Evolutionary conservation across 345 rosid genomes (phyloP), one percentile per base, ranked within the genome.

Genomic region (Conringia planisiliqua): DNA sequence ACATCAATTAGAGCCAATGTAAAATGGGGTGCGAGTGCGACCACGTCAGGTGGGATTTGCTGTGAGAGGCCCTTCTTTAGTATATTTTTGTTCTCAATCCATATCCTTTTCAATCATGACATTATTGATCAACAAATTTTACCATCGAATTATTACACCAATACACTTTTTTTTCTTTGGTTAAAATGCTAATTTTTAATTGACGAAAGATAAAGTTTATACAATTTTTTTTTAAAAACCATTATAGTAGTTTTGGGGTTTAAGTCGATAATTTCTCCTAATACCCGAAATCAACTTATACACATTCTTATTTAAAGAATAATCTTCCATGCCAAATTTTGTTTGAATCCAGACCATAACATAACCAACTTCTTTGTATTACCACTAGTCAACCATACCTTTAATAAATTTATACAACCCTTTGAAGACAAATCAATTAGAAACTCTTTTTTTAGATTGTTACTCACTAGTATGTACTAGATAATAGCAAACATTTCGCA

Each of bases 21-120:
- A 33, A 22, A 54, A 38, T 74, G 63, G 58, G 79, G 70, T 62
- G 70, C 39, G 65, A 69, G 60, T 69, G 70, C 35, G 75, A 70
- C 80, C 80, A 76, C 71, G 75, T 62, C 75, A 76, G 75, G 80
- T 70, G 70, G 48, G 33, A 54, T 62, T 76, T 62, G 51, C 75
- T 33, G 59, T 62, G 42, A 61, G 39, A 30, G 50, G 70, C 6
- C 70, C 64, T 33, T 42, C 57, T 22, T 1, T 22, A 22, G n/a
- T 62, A 8, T 16, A 17, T 18, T 58, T 30, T 33, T 43, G 1
- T 66, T 2, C n/a, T 14, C 10, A 17, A 33, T 39, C 52, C 35
- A 33, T n/a, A n/a, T 50, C 30, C 20, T 67, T 51, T 67, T 36
- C 20, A 36, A 29, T 56, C 24, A 30, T 56, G 40, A 56, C n/a